phyloP scores from a whole-genome alignment of 768 basidiomycete species.

The Rhizopogon salebrosus region DNA sequence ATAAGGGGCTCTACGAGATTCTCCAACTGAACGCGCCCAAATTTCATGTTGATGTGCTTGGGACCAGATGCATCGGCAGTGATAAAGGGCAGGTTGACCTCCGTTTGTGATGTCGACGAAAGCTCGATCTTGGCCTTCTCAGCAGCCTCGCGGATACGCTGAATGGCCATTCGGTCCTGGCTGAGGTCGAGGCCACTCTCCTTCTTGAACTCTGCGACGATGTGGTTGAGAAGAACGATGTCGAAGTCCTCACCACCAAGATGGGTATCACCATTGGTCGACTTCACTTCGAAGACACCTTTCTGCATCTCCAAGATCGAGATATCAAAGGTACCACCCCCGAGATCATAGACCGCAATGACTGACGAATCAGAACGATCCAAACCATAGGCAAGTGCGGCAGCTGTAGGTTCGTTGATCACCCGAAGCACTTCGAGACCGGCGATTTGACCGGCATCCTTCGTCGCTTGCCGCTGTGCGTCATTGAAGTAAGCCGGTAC shows the following conservation, averaged over 20 bases:
- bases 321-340: slow-evolving; percentile 99
- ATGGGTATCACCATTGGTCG: slow-evolving; percentile 98
- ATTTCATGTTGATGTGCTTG: slow-evolving; percentile 93
- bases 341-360: slow-evolving; percentile 98
- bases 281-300: slow-evolving; percentile 99
- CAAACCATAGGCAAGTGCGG: slow-evolving; percentile 95
- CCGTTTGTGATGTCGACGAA: slow-evolving; percentile 91
- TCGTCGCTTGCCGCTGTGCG: slow-evolving; percentile 97
- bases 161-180: slow-evolving; percentile 92
- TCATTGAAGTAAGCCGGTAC: slow-evolving; percentile 99
- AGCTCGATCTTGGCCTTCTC: slow-evolving; percentile 99
- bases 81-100: slow-evolving; percentile 97
- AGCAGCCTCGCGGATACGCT: slow-evolving; percentile 97
- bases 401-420: slow-evolving; percentile 98
- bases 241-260: slow-evolving; percentile 98
- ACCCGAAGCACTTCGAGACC: slow-evolving; percentile 97
- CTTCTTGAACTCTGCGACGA: slow-evolving; percentile 93
- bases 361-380: slow-evolving; percentile 77
- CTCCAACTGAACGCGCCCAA: slow-evolving; percentile 89
- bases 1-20: slow-evolving; percentile 76
- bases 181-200: slow-evolving; percentile 77
- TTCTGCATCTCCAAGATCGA: slow-evolving; percentile 99
- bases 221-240: slow-evolving; percentile 77
- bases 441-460: slow-evolving; percentile 95
- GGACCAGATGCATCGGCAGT: slow-evolving; percentile 93